Conservation (phyloP, 345 rosid genomes). For the Nephelium lappaceum region DNA sequence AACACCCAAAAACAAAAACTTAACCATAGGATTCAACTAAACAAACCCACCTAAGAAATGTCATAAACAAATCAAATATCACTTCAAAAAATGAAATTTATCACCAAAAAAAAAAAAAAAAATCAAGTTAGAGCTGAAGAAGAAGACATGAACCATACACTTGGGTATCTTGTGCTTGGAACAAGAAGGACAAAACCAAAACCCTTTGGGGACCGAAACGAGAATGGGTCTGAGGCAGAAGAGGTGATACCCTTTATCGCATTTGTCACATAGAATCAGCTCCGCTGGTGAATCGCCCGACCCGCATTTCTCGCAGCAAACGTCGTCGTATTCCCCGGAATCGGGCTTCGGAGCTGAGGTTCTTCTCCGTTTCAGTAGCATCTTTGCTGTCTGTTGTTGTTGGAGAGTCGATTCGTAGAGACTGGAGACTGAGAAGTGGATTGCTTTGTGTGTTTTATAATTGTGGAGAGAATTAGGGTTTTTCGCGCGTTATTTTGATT, state of each 20-base stretch:
- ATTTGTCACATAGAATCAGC: conserved; percentile 85
- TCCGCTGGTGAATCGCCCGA: conserved; percentile 64
- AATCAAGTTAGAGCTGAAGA: not conserved
- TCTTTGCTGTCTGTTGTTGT: conserved; percentile 16
- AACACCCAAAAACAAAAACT: not conserved
- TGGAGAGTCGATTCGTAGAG: not conserved
- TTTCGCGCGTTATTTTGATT: not conserved
- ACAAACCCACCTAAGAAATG: conserved; percentile 11
- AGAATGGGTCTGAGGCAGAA: conserved; percentile 90
- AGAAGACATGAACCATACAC: conserved; percentile 41
- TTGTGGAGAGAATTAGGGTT: not conserved
- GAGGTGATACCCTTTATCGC: conserved; percentile 80
- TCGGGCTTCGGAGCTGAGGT: conserved; percentile 52
- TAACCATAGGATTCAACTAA: not conserved
- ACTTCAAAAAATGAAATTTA: not conserved
- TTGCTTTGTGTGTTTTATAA: conserved; percentile 4
- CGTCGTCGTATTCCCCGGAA: conserved; percentile 37
- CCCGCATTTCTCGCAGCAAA: conserved; percentile 68
- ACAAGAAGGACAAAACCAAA: conserved; percentile 82
- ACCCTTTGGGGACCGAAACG: conserved; percentile 79
- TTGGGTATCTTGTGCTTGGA: conserved; percentile 54
- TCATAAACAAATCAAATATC: conserved; percentile 18
- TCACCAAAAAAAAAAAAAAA: not conserved
- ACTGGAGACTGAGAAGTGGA: not conserved
- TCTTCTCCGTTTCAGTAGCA: conserved; percentile 41